Evolutionary conservation across 352 stramenopile species (phyloP), one percentile per base, ranked within the genome.

Genomic region (Peronosclerospora sorghi): DNA sequence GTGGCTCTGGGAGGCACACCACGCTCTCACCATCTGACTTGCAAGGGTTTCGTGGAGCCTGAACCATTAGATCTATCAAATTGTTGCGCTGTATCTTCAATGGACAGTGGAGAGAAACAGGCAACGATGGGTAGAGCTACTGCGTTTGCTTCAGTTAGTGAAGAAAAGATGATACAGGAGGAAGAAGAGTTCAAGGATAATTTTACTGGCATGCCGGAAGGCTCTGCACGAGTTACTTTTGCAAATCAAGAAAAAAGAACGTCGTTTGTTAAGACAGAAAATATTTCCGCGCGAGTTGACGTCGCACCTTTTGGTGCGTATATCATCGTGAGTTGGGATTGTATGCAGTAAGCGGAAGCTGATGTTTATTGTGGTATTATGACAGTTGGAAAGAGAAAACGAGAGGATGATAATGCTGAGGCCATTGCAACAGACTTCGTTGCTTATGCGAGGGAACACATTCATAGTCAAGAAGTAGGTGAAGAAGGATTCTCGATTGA

Each of bases 401-500:
- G 50, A n/a, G 54, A 62, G 4, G 51, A 62, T 4, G 48, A 62
- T 18, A 48, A 8, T 39, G 26, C 12, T 1, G 49, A 43, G 15
- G 23, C 14, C 12, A 53, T 51, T 38, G 43, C 52, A 24, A 23
- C 51, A 41, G 58, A 72, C 36, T 86, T 80, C 39, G 72, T 86
- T 37, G 76, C 71, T 10, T 88, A 88, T 51, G 68, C 76, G 9
- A 58, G 76, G 23, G 76, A 88, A 50, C 76, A 89, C 32, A 62
- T 89, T 14, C 73, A 89, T 48, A 86, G 61, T 48, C 76, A 89
- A 45, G 76, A 89, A 59, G 50, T 65, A 14, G 79, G 75, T 1
- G 79, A 91, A 24, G 79, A 91, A 56, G 76, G 73, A 3, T 86
- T 88, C 39, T 87, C 76, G 13, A 91, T 91, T 35, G 79, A 91